Conservation (phyloP, 148 eudicot genomes). For the Fallopia convolvulus region DNA sequence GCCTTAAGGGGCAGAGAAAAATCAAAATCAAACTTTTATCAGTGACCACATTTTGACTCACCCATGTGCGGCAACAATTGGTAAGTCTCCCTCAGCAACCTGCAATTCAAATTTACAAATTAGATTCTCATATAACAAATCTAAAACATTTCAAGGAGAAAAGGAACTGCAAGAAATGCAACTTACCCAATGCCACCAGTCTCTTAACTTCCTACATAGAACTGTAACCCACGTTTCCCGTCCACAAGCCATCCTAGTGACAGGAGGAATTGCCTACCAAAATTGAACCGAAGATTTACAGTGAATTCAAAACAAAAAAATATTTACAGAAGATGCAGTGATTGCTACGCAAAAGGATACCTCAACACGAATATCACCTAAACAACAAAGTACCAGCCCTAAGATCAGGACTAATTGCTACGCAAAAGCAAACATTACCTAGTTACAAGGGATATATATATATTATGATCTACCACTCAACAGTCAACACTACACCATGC, state of each 20-base stretch:
- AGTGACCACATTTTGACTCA: slow-evolving; percentile 25
- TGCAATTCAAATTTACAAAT: slow-evolving; percentile 25
- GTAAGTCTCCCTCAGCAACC: slow-evolving; percentile 98
- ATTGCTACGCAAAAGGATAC: too few relatives aligned
- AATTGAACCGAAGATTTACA: not conserved
- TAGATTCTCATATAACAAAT: slow-evolving; percentile 10
- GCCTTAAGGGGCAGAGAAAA: not conserved
- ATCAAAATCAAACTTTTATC: not conserved
- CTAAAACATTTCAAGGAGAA: not conserved
- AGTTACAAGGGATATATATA: not conserved
- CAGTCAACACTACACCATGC: not conserved
- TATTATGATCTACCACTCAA: not conserved
- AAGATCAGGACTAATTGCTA: not conserved
- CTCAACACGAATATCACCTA: too few relatives aligned
- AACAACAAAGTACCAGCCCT: not conserved
- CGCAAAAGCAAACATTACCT: not conserved
- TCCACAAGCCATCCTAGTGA: slow-evolving; percentile 83
- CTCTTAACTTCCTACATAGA: slow-evolving; percentile 88
- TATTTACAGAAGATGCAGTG: not conserved
- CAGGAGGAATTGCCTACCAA: slow-evolving; percentile 84
- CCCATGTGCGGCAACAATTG: slow-evolving; percentile 92
- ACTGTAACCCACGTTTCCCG: slow-evolving; percentile 94
- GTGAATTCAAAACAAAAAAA: not conserved
- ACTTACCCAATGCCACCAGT: slow-evolving; percentile 99
- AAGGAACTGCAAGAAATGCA: not conserved